These are phyloP conservation scores for Bombardia bombarda DNA, from an alignment of 495 filamentous ascomycete genomes.

Conservation along the genomic window DNA sequence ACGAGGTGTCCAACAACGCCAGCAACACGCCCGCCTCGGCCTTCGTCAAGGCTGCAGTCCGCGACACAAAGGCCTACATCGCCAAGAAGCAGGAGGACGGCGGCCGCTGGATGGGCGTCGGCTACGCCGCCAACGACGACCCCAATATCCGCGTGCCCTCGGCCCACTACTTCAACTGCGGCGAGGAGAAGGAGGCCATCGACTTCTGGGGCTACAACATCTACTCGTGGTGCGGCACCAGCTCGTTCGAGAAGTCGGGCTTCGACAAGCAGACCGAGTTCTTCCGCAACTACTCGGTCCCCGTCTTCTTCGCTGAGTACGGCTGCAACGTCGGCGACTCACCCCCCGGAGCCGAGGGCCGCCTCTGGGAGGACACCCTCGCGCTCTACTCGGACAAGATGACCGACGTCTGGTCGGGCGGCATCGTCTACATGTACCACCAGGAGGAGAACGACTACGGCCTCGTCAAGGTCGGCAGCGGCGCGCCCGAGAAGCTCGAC, in stretches of 20 bases:
- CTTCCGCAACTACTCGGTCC: constrained; percentile 80
- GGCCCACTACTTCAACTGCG: constrained; percentile 91
- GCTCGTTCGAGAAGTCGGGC: constrained; percentile 61
- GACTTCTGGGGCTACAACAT: constrained; percentile 99
- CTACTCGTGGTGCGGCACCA: constrained; percentile 94
- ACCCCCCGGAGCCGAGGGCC: constrained; percentile 48
- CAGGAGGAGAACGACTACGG: constrained; percentile 84
- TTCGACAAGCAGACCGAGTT: constrained; percentile 72
- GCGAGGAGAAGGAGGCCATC: constrained; percentile 52
- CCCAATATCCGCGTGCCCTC: constrained; percentile 66
- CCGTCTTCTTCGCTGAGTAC: constrained; percentile 97
- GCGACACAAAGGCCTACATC: constrained; percentile 92
- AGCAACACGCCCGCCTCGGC: constrained; percentile 79
- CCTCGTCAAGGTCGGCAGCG: constrained; percentile 57
- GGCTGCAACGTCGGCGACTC: constrained; percentile 74
- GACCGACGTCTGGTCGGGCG: constrained; percentile 80
- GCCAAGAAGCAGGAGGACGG: constrained; percentile 52
- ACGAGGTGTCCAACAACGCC: constrained; percentile 83
- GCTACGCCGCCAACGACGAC: constrained; percentile 93
- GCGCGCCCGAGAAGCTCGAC: constrained; percentile 49
- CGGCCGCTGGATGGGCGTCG: constrained; percentile 77
- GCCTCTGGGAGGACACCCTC: constrained; percentile 74
- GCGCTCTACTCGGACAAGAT: constrained; percentile 75
- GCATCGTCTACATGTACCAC: constrained; percentile 97
- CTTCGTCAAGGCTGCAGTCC: constrained; percentile 92